phyloP scores from a whole-genome alignment of 148 eudicot species.

The Nyssa sinensis region DNA sequence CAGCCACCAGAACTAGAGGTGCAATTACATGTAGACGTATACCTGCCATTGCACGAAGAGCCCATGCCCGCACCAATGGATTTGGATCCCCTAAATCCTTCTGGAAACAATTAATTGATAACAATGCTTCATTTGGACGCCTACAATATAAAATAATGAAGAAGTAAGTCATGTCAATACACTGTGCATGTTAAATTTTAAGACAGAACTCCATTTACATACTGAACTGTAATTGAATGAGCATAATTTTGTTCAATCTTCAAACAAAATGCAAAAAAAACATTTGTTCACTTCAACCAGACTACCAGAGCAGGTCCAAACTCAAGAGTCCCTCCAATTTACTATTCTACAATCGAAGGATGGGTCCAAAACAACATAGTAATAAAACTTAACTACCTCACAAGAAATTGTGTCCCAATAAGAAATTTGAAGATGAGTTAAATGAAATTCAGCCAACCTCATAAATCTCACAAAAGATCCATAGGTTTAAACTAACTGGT shows the following conservation, averaged over 20 bases:
- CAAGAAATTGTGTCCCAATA: background rate
- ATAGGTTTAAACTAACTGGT: background rate
- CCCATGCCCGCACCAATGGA: slow-evolving; percentile 98
- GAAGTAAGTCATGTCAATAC: slow-evolving; percentile 6
- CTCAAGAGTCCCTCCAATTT: background rate
- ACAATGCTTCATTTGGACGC: slow-evolving; percentile 97
- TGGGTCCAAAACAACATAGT: background rate
- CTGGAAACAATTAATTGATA: slow-evolving; percentile 95
- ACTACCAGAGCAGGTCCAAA: too few relatives aligned
- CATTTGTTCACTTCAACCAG: background rate
- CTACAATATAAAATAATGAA: slow-evolving; percentile 34
- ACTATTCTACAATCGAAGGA: background rate
- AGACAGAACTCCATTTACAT: background rate
- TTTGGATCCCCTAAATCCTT: slow-evolving; percentile 95
- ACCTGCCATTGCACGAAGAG: slow-evolving; percentile 99
- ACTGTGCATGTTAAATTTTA: background rate
- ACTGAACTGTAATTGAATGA: background rate
- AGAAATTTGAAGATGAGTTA: background rate
- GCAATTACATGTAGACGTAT: slow-evolving; percentile 89
- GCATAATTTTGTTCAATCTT: background rate
- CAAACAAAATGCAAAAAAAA: background rate
- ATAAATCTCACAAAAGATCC: background rate
- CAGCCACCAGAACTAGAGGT: slow-evolving; percentile 83
- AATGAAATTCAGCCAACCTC: background rate
- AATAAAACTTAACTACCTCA: slow-evolving; percentile 4